Conservation (phyloP, 768 basidiomycete genomes). For the Pisolithus tinctorius region DNA sequence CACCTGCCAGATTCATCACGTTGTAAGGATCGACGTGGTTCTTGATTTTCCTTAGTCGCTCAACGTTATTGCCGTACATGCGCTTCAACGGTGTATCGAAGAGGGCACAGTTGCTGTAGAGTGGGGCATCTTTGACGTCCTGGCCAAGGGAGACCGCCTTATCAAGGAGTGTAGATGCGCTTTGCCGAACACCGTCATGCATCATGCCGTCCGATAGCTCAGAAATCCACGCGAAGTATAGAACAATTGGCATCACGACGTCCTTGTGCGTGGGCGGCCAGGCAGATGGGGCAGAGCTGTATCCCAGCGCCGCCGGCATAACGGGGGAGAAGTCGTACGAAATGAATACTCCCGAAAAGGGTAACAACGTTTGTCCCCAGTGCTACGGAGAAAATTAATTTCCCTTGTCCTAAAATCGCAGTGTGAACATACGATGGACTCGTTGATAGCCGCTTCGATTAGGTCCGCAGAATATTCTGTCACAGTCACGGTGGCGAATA, state of each 20-base stretch:
- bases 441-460: constrained; percentile 12
- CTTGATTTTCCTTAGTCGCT: constrained; percentile 35
- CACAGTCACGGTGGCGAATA: constrained; percentile 21
- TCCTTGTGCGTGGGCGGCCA: constrained; percentile 38
- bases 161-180: constrained; percentile 33
- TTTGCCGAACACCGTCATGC: constrained; percentile 32
- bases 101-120: constrained; percentile 60
- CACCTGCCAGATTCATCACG: constrained; percentile 64
- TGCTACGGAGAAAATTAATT: constrained; percentile 25
- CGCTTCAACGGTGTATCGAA: constrained; percentile 40
- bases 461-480: constrained; percentile 13
- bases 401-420: background rate
- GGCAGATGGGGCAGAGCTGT: constrained; percentile 34
- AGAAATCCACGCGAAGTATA: constrained; percentile 40
- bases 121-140: constrained; percentile 29
- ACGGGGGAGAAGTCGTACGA: constrained; percentile 49
- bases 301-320: constrained; percentile 34
- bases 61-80: constrained; percentile 48
- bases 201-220: constrained; percentile 34
- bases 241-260: constrained; percentile 39
- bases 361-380: constrained; percentile 35
- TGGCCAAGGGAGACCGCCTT: constrained; percentile 35
- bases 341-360: constrained; percentile 31
- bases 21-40: constrained; percentile 44
- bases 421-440: constrained; percentile 11